These are phyloP conservation scores for Diddensiella transvaalensis DNA, from an alignment of 805 yeast genomes.

Conservation along the genomic window DNA sequence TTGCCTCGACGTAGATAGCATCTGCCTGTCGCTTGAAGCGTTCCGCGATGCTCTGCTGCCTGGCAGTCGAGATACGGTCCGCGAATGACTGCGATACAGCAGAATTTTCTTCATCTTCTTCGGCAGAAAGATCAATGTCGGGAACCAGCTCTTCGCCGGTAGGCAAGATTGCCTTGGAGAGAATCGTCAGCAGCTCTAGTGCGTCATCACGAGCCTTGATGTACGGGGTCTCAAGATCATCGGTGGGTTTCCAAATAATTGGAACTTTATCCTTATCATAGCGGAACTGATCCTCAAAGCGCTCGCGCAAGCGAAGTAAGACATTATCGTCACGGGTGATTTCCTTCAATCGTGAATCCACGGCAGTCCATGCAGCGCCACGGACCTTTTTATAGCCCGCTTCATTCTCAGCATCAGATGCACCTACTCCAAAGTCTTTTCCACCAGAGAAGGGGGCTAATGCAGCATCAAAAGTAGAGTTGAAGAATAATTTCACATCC, in stretches of 20 bases:
- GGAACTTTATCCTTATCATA: constrained; percentile 84
- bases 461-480: constrained; percentile 29
- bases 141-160: constrained; percentile 60
- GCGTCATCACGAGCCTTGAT: constrained; percentile 58
- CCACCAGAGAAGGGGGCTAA: constrained; percentile 21
- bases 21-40: constrained; percentile 74
- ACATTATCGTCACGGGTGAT: constrained; percentile 64
- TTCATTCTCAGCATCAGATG: constrained; percentile 41
- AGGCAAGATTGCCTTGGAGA: constrained; percentile 47
- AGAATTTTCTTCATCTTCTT: constrained; percentile 33
- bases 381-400: constrained; percentile 43
- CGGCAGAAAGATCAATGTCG: constrained; percentile 45
- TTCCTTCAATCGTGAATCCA: constrained; percentile 57
- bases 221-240: constrained; percentile 67
- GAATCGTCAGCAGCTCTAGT: constrained; percentile 53
- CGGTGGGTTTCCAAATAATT: constrained; percentile 67
- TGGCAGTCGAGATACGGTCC: constrained; percentile 53
- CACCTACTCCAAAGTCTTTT: constrained; percentile 65
- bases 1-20: constrained; percentile 79
- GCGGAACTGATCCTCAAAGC: constrained; percentile 78
- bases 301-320: constrained; percentile 62
- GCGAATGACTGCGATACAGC: constrained; percentile 44
- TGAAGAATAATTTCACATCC: constrained; percentile 44
- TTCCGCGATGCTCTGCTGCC: constrained; percentile 52
- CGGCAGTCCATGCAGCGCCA: constrained; percentile 60